Evolutionary conservation across 2,329 filamentous ascomycete genomes (phyloP).

Genomic region (Fusarium sp.): DNA sequence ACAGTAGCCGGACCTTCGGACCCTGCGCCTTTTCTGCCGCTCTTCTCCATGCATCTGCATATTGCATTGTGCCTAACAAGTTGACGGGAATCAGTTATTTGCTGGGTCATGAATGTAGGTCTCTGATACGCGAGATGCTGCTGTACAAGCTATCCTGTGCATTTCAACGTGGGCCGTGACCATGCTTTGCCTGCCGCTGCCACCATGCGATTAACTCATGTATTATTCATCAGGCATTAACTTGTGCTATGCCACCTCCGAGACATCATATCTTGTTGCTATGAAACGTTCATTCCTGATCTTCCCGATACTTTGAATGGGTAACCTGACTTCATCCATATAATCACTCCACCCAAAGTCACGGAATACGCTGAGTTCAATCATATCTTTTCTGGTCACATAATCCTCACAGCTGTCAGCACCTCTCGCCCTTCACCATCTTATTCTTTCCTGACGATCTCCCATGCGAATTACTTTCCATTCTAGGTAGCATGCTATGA

Average conservation of each 20-base stretch:
- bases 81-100: constrained; percentile 20
- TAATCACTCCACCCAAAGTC: constrained; percentile 34
- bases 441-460: not conserved
- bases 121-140: constrained; percentile 2
- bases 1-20: constrained; percentile 3
- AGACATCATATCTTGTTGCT: not conserved
- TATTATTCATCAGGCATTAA: constrained; percentile 2
- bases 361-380: constrained; percentile 25
- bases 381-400: constrained; percentile 12
- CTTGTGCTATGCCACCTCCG: not conserved
- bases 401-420: constrained; percentile 1
- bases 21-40: constrained; percentile 15
- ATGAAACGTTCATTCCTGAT: not conserved
- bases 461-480: not conserved
- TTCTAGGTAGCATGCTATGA: not conserved
- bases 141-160: not conserved
- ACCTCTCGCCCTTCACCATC: constrained; percentile 18
- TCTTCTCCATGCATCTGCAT: constrained; percentile 14
- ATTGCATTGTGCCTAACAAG: constrained; percentile 35
- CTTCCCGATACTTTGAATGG: not conserved
- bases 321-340: constrained; percentile 34
- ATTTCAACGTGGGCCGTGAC: constrained; percentile 17
- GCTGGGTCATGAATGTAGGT: not conserved
- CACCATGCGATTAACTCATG: constrained; percentile 11
- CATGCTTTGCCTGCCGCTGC: constrained; percentile 14